phyloP scores from a whole-genome alignment of 148 eudicot species.

The Talinum fruticosum region DNA sequence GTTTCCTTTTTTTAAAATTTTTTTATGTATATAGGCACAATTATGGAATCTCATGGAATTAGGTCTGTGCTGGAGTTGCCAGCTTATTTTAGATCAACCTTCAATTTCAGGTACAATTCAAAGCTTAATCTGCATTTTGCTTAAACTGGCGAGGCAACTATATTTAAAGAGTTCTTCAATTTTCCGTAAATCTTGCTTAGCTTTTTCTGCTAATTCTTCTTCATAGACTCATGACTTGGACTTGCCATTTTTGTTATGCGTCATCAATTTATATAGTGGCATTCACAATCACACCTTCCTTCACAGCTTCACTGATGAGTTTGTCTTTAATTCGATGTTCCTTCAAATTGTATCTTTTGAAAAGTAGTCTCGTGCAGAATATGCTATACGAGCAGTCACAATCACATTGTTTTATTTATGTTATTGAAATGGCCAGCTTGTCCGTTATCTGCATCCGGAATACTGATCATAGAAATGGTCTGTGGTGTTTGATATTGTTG shows the following conservation, averaged over 20 bases:
- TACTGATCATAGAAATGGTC: background rate
- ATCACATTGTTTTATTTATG: background rate
- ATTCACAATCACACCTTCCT: background rate
- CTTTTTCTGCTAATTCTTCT: background rate
- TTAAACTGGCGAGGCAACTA: background rate
- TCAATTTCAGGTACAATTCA: slow-evolving; percentile 83
- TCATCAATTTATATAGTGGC: background rate
- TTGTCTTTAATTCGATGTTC: background rate
- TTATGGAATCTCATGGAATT: slow-evolving; percentile 31
- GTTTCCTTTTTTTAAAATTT: too few species aligned
- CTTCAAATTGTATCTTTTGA: background rate
- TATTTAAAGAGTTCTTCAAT: background rate
- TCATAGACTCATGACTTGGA: background rate
- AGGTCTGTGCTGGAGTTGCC: slow-evolving; percentile 37
- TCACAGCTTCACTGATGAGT: background rate
- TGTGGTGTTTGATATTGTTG: too few species aligned
- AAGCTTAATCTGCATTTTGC: background rate
- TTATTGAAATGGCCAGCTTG: background rate
- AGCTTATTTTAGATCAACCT: slow-evolving; percentile 31
- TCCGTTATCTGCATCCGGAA: too few species aligned
- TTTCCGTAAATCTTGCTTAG: background rate
- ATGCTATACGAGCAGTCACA: background rate
- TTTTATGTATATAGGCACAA: slow-evolving; percentile 18
- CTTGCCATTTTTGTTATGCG: background rate
- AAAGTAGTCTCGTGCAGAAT: background rate